These are phyloP conservation scores for Blastomyces gilchristii DNA, from an alignment of 2,329 filamentous ascomycete genomes.

Conservation along the genomic window DNA sequence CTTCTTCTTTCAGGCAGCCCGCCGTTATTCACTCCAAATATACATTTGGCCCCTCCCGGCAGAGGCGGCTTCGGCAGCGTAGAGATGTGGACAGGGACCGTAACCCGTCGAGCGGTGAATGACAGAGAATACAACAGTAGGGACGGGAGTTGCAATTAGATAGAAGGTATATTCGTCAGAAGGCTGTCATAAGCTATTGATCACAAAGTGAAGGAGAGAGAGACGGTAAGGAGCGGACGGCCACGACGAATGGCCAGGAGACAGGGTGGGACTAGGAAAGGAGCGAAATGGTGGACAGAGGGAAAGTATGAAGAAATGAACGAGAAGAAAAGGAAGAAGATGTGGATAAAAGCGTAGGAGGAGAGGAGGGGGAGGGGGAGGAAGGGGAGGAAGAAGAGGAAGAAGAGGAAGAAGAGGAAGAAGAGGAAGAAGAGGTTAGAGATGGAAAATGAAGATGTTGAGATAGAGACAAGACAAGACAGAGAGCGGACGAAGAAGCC, in stretches of 20 bases:
- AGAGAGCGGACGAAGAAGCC: too few relatives aligned
- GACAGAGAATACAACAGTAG: neutral
- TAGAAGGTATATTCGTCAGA: neutral
- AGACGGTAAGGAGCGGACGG: conserved; percentile 31
- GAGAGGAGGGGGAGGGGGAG: conserved; percentile 13
- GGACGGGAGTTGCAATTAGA: neutral
- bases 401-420: too few relatives aligned
- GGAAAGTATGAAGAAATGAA: conserved; percentile 13
- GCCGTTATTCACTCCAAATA: conserved; percentile 3
- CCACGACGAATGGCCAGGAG: conserved; percentile 25
- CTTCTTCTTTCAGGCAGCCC: neutral
- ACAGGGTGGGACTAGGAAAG: conserved; percentile 13
- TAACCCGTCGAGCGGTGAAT: neutral
- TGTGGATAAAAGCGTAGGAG: conserved; percentile 10
- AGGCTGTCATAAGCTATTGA: conserved; percentile 6
- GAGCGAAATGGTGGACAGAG: conserved; percentile 11
- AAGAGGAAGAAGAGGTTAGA: conserved; percentile 9
- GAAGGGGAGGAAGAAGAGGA: conserved; percentile 12
- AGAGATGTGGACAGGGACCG: neutral
- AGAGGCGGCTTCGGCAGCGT: conserved; percentile 9
- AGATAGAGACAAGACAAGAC: neutral
- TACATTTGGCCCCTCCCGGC: conserved; percentile 5
- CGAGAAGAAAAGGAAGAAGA: conserved; percentile 11
- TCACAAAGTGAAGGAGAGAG: neutral
- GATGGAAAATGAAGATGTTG: conserved; percentile 9